phyloP scores from a whole-genome alignment of 495 filamentous ascomycete genomes.

The Haplographium delicatum region DNA sequence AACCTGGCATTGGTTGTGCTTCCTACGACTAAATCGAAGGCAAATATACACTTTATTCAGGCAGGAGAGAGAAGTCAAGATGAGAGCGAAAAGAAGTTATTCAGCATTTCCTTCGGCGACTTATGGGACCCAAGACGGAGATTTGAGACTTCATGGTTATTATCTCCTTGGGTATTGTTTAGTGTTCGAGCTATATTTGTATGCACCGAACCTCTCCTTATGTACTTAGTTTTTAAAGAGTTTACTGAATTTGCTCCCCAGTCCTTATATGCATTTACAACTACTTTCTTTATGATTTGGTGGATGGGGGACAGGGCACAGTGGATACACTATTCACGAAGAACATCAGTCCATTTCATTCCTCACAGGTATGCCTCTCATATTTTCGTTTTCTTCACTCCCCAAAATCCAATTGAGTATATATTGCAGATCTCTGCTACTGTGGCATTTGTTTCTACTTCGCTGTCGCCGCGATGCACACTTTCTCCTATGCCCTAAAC shows the following conservation, averaged over 20 bases:
- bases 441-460: slow-evolving; percentile 86
- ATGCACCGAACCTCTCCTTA: slow-evolving; percentile 16
- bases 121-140: slow-evolving; percentile 54
- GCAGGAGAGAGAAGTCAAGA: too few species aligned
- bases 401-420: neutral
- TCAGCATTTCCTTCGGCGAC: too few species aligned
- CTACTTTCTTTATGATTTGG: slow-evolving; percentile 61
- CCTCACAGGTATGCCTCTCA: too few species aligned
- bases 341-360: too few species aligned
- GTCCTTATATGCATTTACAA: slow-evolving; percentile 64
- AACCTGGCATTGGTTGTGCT: too few species aligned
- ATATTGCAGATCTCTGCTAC: slow-evolving; percentile 64
- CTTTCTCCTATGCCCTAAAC: slow-evolving; percentile 53
- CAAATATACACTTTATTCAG: too few species aligned
- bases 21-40: too few species aligned
- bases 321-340: slow-evolving; percentile 22
- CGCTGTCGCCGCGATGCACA: slow-evolving; percentile 59
- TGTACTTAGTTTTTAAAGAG: too few species aligned
- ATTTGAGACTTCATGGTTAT: slow-evolving; percentile 74
- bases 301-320: slow-evolving; percentile 44
- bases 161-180: slow-evolving; percentile 57
- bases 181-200: slow-evolving; percentile 52
- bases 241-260: slow-evolving; percentile 15
- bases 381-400: slow-evolving; percentile 77
- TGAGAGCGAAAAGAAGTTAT: too few species aligned